Evolutionary conservation across 2,329 filamentous ascomycete species (phyloP), one percentile per base, ranked within the genome.

Genomic region (Biscogniauxia marginata): DNA sequence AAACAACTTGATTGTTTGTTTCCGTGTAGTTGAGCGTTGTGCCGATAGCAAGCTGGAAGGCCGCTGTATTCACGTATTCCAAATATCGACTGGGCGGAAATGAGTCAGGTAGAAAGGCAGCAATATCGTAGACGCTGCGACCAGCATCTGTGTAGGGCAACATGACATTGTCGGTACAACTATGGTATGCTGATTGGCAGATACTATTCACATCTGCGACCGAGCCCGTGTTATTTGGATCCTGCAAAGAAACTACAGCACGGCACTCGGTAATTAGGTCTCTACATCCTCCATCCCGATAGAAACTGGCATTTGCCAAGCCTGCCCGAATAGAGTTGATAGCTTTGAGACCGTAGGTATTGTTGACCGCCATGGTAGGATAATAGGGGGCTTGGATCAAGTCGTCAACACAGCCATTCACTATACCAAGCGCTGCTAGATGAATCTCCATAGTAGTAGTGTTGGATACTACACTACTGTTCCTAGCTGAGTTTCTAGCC

Each of bases 321-420:
- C 75, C 1, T 78, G 77, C 6, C 80, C 73, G 47, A n/a, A 39
- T n/a, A 16, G 30, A 39, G 7, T 64, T 63, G 60, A 89, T 79
- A 2, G 81, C 76, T 59, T 82, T 66, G 55, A 89, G 79, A 7
- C 79, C 83, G 67, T 89, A 92, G 0, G 86, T 84, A 67, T 89
- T 90, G 66, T 84, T 83, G 55, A 78, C 77, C 8, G 83, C 82
- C 68, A 86, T 87, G 7, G 71, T 67, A 1, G 84, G 79, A 60
- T 83, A 85, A 63, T 73, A 82, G 2, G 82, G 80, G 3, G 76
- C 75, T 71, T 91, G 86, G 1, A 85, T 77, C 24, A 84, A 69
- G 62, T 82, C 78, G 65, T 92, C 89, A 34, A 91, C 75, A 61
- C 87, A 84, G 11, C 87, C 88, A 68, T 91, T 90, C 56, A 90